Percentiles rank a stretch among this genome's conserved stretches.
phyloP scores from a whole-genome alignment of 306 rosid genomes.

The Glycine soja region DNA sequence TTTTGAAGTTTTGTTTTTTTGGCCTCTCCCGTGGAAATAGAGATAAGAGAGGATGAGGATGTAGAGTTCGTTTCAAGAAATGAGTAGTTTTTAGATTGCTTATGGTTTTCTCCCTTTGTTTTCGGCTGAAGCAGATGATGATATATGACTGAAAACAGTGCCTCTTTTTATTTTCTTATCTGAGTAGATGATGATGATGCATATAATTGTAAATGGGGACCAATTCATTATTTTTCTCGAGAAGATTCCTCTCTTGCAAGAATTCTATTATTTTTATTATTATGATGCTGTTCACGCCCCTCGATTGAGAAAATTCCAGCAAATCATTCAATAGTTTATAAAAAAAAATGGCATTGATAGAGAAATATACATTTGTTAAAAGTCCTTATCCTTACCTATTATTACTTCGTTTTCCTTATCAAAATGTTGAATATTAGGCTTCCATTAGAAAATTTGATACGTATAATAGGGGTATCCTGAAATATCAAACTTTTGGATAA shows the following conservation, averaged over 20 bases:
- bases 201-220: slow-evolving; percentile 50
- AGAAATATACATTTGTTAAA: slow-evolving; percentile 45
- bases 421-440: slow-evolving; percentile 44
- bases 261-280: slow-evolving; percentile 43
- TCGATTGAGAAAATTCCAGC: slow-evolving; percentile 42
- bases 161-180: slow-evolving; percentile 40
- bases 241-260: slow-evolving; percentile 54
- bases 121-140: slow-evolving; percentile 50
- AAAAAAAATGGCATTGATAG: slow-evolving; percentile 44
- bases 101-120: slow-evolving; percentile 44
- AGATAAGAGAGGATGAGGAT: slow-evolving; percentile 68
- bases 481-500: slow-evolving; percentile 34
- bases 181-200: slow-evolving; percentile 43
- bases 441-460: slow-evolving; percentile 39
- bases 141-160: slow-evolving; percentile 45
- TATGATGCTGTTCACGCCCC: slow-evolving; percentile 44
- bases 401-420: slow-evolving; percentile 35
- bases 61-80: slow-evolving; percentile 54
- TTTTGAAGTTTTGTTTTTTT: neutral
- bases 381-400: slow-evolving; percentile 56
- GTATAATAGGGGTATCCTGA: slow-evolving; percentile 36
- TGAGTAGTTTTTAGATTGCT: slow-evolving; percentile 49
- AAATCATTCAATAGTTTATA: slow-evolving; percentile 34
- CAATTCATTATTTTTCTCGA: slow-evolving; percentile 39
- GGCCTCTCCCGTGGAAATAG: slow-evolving; percentile 58